phyloP scores from a whole-genome alignment of 495 filamentous ascomycete genomes.

The Aspergillus indologenus region DNA sequence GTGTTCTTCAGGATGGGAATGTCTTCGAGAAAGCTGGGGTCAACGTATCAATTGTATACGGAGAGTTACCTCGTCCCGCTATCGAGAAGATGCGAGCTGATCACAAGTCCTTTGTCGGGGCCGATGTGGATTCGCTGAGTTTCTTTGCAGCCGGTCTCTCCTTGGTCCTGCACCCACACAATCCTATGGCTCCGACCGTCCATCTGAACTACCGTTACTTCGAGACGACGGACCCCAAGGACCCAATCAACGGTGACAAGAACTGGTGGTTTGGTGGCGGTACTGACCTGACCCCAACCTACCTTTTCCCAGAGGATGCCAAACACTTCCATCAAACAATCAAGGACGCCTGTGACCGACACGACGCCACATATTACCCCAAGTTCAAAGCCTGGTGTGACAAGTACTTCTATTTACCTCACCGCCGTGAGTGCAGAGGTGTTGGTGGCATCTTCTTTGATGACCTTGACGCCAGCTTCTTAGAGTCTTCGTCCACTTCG shows the following conservation, averaged over 20 bases:
- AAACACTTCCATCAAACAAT: slow-evolving; percentile 94
- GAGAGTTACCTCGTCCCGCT: slow-evolving; percentile 80
- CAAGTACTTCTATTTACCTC: slow-evolving; percentile 91
- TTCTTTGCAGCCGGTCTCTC: slow-evolving; percentile 96
- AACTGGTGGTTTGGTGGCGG: slow-evolving; percentile 98
- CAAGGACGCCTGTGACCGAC: slow-evolving; percentile 89
- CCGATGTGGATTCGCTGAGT: slow-evolving; percentile 71
- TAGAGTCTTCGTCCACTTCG: slow-evolving; percentile 40
- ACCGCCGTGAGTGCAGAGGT: slow-evolving; percentile 84
- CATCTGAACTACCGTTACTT: slow-evolving; percentile 99
- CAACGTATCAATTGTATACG: slow-evolving; percentile 92
- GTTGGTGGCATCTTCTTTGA: slow-evolving; percentile 99
- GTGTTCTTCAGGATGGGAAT: slow-evolving; percentile 91
- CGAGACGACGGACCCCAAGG: slow-evolving; percentile 68
- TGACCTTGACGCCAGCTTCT: slow-evolving; percentile 74
- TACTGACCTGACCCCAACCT: slow-evolving; percentile 88
- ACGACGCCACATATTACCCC: slow-evolving; percentile 89
- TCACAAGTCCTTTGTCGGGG: slow-evolving; percentile 80
- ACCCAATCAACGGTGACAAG: slow-evolving; percentile 64
- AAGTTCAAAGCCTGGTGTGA: slow-evolving; percentile 99
- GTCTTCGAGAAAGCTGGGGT: slow-evolving; percentile 99
- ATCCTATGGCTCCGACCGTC: slow-evolving; percentile 96
- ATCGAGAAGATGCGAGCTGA: slow-evolving; percentile 92
- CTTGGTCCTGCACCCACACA: slow-evolving; percentile 85
- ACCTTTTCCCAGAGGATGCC: slow-evolving; percentile 94